These are phyloP conservation scores for Citrullus mucosospermus DNA, from an alignment of 306 rosid genomes.

Conservation along the genomic window DNA sequence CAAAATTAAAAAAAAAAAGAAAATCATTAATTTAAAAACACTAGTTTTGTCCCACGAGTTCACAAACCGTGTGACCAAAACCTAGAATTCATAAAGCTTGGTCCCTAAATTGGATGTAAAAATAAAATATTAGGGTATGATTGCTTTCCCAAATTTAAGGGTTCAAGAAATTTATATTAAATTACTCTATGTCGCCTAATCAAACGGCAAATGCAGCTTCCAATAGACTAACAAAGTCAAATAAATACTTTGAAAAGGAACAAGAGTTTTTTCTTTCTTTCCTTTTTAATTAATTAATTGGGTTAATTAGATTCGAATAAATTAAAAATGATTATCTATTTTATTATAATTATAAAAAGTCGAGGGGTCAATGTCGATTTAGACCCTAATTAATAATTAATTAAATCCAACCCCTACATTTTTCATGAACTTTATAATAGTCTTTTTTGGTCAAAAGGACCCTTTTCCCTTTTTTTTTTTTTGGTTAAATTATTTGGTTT, in stretches of 20 bases:
- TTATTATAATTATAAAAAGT: not conserved
- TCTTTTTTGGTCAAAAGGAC: not conserved
- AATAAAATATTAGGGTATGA: not conserved
- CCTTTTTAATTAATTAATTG: not conserved
- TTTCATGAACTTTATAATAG: not conserved
- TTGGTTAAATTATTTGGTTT: not conserved
- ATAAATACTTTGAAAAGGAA: not conserved
- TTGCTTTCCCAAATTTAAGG: slow-evolving; percentile 25
- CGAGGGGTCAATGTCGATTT: not conserved
- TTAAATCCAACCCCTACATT: not conserved
- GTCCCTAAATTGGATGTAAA: not conserved
- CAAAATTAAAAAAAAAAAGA: no score
- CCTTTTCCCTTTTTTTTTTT: not conserved
- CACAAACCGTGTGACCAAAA: slow-evolving; percentile 9
- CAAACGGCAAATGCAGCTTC: slow-evolving; percentile 59
- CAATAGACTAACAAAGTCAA: slow-evolving; percentile 11
- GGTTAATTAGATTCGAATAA: not conserved
- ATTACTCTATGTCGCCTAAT: slow-evolving; percentile 47
- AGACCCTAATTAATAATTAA: not conserved
- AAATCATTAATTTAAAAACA: no score
- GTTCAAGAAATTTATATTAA: slow-evolving; percentile 30
- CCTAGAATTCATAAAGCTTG: slow-evolving; percentile 6
- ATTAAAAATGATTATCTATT: not conserved
- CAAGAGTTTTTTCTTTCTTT: not conserved
- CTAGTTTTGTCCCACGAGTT: not conserved